A percentile compares a stretch with the other conserved stretches of the same genome.
These are phyloP conservation scores for Geotrichum carabidarum DNA, from an alignment of 1,139 yeast species.

Conservation along the genomic window DNA sequence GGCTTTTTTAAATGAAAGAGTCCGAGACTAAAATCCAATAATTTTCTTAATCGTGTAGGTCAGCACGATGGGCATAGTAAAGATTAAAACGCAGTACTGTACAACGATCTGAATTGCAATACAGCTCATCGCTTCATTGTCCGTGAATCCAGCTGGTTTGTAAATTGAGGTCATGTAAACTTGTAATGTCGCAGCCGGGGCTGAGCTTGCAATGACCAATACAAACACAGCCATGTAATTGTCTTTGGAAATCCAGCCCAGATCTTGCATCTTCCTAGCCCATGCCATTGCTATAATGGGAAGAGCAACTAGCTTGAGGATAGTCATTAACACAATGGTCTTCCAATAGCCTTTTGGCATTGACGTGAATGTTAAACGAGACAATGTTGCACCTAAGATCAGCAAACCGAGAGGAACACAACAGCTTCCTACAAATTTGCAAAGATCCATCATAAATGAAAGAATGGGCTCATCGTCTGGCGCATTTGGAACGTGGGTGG, in stretches of 20 bases:
- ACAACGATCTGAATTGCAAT: constrained; percentile 65
- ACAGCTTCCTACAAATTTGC: constrained; percentile 76
- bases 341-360: constrained; percentile 72
- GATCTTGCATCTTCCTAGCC: constrained; percentile 44
- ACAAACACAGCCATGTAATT: constrained; percentile 63
- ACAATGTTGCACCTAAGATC: constrained; percentile 78
- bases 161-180: constrained; percentile 81
- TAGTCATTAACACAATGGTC: constrained; percentile 44
- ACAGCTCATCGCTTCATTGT: constrained; percentile 74
- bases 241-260: constrained; percentile 48
- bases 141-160: constrained; percentile 48
- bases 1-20: too few species aligned
- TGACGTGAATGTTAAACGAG: constrained; percentile 56
- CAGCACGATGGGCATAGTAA: constrained; percentile 52
- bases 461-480: constrained; percentile 83
- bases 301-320: constrained; percentile 48
- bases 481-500: constrained; percentile 51
- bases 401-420: constrained; percentile 83
- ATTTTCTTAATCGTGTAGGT: constrained; percentile 39
- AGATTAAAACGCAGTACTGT: constrained; percentile 57
- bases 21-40: constrained; percentile 20
- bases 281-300: constrained; percentile 62
- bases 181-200: constrained; percentile 82
- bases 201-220: constrained; percentile 66
- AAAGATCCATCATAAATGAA: constrained; percentile 74